Evolutionary conservation across 1,284 basidiomycete genomes (phyloP), one percentile per base, ranked within the genome.

Genomic region (Apiotrichum gracile): DNA sequence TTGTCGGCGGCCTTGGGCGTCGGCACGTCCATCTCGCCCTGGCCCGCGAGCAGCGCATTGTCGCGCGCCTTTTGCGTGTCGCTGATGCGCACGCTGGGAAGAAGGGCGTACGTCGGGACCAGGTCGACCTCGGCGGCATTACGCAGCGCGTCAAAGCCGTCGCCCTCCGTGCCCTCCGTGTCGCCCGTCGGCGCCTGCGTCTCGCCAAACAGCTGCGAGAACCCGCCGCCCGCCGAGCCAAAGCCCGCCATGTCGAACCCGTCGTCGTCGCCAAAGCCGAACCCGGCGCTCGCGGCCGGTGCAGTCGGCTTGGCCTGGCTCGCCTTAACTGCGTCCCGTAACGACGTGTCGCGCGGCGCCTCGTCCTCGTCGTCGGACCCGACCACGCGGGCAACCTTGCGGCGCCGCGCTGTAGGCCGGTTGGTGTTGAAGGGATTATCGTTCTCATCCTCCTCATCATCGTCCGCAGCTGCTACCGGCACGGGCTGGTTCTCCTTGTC

Each of bases 171-270:
- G 31, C 31, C 9, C 21, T 24, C 41, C 13, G 16, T 4, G 22
- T 19, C 19, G 21, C 9, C 14, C 22, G 21, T 31, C 5, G 35
- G 48, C 10, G 48, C 48, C 47, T 71, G 71, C 3, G 71, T 73
- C 3, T 50, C 58, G 7, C 62, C 68, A 27, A 73, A 73, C 10
- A 73, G 54, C 47, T 73, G 71, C 9, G 71, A 73, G 47, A 73
- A 73, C 2, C 68, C 67, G 2, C 50, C 62, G 10, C 51, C 54
- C 0, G 58, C 63, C 8, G 34, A 47, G 16, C 42, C 64, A 35
- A 68, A 67, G 0, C 66, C 69, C 22, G 31, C 59, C 0, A 67
- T 39, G 35, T 66, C 65, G 21, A 62, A 14, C 5, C 16, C 44
- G 4, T 26, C 17, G 13, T 12, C 21, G 14, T 26, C 31, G 44